Conservation (phyloP, 495 filamentous ascomycete genomes). For the Thermothielavioides terrestris region DNA sequence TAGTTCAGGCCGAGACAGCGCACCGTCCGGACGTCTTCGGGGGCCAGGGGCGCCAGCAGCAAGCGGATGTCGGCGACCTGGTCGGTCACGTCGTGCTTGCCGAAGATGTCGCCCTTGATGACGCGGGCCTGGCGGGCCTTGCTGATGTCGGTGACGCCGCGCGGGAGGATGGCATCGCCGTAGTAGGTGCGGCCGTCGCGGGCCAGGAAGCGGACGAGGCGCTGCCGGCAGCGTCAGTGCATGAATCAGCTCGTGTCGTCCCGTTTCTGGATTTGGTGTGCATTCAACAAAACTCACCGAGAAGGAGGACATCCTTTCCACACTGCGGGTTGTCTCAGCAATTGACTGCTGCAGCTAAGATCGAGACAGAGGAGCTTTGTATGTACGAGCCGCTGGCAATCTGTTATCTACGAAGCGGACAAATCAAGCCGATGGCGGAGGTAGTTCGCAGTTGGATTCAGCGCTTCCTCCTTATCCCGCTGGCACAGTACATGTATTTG, state of each 20-base stretch:
- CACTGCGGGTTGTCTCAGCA: too few species aligned
- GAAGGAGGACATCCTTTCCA: slow-evolving; percentile 37
- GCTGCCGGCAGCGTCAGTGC: slow-evolving; percentile 43
- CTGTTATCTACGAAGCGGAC: background rate
- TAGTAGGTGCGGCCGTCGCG: slow-evolving; percentile 70
- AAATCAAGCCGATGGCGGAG: background rate
- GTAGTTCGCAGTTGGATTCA: background rate
- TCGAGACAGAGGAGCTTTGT: background rate
- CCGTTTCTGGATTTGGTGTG: background rate
- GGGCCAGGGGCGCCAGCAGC: slow-evolving; percentile 60
- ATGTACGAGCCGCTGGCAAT: background rate
- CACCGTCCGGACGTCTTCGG: slow-evolving; percentile 61
- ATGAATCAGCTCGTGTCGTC: background rate
- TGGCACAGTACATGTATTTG: background rate
- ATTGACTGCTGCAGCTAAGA: too few species aligned
- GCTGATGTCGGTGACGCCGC: slow-evolving; percentile 56
- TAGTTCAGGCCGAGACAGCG: slow-evolving; percentile 80
- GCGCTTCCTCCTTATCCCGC: background rate
- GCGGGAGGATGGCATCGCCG: slow-evolving; percentile 71
- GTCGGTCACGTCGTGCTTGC: slow-evolving; percentile 60
- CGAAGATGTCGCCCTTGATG: slow-evolving; percentile 67
- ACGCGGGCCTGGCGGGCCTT: slow-evolving; percentile 58
- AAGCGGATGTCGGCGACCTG: slow-evolving; percentile 55
- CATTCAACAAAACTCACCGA: slow-evolving; percentile 21
- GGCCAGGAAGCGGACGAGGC: slow-evolving; percentile 71